Percentiles rank a stretch among this genome's conserved stretches.
phyloP scores from a whole-genome alignment of 768 basidiomycete genomes.

The Phaffia tasmanica region DNA sequence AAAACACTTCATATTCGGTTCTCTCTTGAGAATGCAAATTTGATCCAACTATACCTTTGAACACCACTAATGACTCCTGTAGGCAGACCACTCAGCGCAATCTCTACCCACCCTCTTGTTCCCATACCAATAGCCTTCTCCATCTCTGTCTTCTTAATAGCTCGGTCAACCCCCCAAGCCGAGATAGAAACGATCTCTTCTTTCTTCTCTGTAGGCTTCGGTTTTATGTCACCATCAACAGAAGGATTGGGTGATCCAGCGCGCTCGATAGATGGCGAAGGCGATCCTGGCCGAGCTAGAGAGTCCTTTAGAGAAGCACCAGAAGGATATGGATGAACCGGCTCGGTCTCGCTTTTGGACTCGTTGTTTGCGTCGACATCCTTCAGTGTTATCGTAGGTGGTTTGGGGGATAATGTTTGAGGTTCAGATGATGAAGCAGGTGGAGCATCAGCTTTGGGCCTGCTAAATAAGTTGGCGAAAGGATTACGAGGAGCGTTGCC shows the following conservation, averaged over 20 bases:
- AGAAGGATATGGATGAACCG: constrained; percentile 31
- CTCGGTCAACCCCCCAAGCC: constrained; percentile 34
- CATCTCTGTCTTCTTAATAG: constrained; percentile 34
- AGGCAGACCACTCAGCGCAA: constrained; percentile 33
- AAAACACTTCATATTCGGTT: not conserved
- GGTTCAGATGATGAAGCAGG: constrained; percentile 26
- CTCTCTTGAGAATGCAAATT: not conserved
- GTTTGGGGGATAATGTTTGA: constrained; percentile 13
- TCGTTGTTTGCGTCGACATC: constrained; percentile 25
- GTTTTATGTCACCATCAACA: constrained; percentile 25
- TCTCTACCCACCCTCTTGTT: constrained; percentile 29
- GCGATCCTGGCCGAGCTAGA: constrained; percentile 19
- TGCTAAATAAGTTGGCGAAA: constrained; percentile 69
- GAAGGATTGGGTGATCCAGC: constrained; percentile 1
- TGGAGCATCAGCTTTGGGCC: constrained; percentile 27
- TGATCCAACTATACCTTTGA: constrained; percentile 21
- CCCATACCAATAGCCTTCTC: constrained; percentile 35
- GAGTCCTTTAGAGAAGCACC: constrained; percentile 13
- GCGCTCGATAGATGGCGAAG: constrained; percentile 1
- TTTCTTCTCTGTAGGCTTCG: not conserved
- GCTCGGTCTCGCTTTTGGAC: constrained; percentile 43
- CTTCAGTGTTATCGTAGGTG: not conserved
- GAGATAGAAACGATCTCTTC: constrained; percentile 33
- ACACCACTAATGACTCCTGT: constrained; percentile 34
- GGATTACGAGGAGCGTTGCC: constrained; percentile 43